Evolutionary conservation across 2,329 filamentous ascomycete genomes (phyloP), one percentile per base, ranked within the genome.

Genomic region (Pseudogymnoascus sp.): DNA sequence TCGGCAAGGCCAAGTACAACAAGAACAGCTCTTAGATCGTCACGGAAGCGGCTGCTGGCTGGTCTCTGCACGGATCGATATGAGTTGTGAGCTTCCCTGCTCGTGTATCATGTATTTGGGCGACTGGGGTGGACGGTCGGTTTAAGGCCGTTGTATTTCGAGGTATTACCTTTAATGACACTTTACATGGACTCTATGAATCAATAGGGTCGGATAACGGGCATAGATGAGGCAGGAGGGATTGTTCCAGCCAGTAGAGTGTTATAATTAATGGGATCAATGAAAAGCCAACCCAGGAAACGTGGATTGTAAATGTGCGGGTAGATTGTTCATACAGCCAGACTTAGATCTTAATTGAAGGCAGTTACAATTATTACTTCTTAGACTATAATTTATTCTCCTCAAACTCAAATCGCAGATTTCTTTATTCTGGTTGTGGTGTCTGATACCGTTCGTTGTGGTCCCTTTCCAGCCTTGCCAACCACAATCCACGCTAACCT

Each of bases 1-100:
- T 96, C 67, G 92, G 92, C 75, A 97, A 97, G 84, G 82, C 89
- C 66, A 86, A 84, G 72, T 95, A 94, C 75, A 79, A 75, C 72
- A 87, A 86, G 78, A 82, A 79, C 76, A 85, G 77, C 76, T 70
- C 69, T 58, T 72, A 61, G 15, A 61, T 25, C 9, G 33, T 53
- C 15, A 53, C 33, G 28, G 47, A 20, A 43, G 39, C 15, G 47
- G 47, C 15, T 33, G 28, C 28, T 53, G 47, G 47, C 9, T 53
- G 15, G 28, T 53, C 28, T 53, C 47, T 53, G 28, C n/a, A 33
- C 47, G 47, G 47, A 53, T 33, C 47, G n/a, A 33, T 11, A 35
- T 18, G 47, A 18, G 47, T 33, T 53, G 9, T 53, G 47, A 53
- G 47, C 47, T 33, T 53, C 6, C n/a, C 47, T 53, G 47, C 47